Conservation (phyloP, 768 basidiomycete genomes). For the Russula earlei region DNA sequence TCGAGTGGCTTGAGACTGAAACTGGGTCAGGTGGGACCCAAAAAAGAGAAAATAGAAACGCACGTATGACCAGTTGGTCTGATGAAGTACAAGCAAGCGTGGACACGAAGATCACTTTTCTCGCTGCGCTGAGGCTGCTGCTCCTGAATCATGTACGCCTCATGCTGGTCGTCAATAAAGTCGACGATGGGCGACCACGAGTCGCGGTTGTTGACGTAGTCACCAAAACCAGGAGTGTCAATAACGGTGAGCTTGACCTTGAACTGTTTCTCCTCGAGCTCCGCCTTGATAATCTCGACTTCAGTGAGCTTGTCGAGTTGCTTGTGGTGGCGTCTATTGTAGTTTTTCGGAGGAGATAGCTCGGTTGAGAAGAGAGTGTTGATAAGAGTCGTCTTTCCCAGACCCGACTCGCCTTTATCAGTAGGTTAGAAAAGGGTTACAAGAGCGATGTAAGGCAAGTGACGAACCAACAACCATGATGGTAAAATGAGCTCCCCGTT, state of each 20-base stretch:
- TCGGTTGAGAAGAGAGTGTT: conserved; percentile 99
- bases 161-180: conserved; percentile 95
- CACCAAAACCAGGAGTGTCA: conserved; percentile 97
- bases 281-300: conserved; percentile 98
- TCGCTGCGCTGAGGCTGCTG: conserved; percentile 94
- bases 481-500: conserved; percentile 95
- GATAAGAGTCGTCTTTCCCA: conserved; percentile 96
- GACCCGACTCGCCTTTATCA: conserved; percentile 79
- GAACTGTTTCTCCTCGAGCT: conserved; percentile 98
- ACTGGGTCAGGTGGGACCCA: not conserved
- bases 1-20: conserved; percentile 88
- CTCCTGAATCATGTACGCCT: conserved; percentile 95
- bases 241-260: conserved; percentile 99
- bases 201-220: conserved; percentile 99
- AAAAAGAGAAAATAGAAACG: conserved; percentile 28
- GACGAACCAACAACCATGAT: conserved; percentile 95
- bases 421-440: not conserved
- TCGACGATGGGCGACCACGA: conserved; percentile 98
- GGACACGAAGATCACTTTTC: conserved; percentile 92
- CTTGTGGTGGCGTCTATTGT: conserved; percentile 80
- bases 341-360: conserved; percentile 86
- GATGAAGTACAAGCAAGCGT: conserved; percentile 96
- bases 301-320: conserved; percentile 98
- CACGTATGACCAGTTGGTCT: conserved; percentile 94
- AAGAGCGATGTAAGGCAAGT: not conserved